Evolutionary conservation across 2,329 filamentous ascomycete genomes (phyloP), one percentile per base, ranked within the genome.

Genomic region (Paradendryphiella salina): DNA sequence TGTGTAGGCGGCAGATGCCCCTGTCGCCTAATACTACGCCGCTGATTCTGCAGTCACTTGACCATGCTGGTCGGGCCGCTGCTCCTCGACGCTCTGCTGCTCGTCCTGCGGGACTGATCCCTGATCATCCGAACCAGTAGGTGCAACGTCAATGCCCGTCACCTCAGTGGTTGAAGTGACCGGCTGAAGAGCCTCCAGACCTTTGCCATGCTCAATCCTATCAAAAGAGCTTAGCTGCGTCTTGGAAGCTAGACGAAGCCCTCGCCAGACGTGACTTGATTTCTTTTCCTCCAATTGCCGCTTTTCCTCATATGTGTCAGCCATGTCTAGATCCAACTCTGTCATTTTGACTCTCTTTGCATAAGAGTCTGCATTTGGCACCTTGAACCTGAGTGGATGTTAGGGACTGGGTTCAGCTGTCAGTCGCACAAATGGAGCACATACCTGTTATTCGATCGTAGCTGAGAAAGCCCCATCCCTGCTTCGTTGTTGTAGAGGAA

Each of bases 211-310:
- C 47, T 96, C 91, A 39, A 96, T 88, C 72, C 88, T 90, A 72
- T 97, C 92, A 71, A 97, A 94, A 15, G 85, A 77, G 36, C 84
- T 82, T 59, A 97, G 81, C 63, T 87, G 88, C 49, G 80, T 85
- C 58, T 84, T 85, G 48, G 88, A 85, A 8, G 90, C 88, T 57
- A 96, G 83, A 44, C 94, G 85, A 56, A 99, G 77, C 4, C 90
- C 89, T 61, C 92, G 84, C 94, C 94, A 99, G 49, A 85, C 88
- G 72, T 95, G 93, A 76, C 90, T 96, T 15, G 87, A 85, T 71
- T 95, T 96, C 47, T 85, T 82, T 57, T 89, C 88, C 75, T 72
- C 82, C 76, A 77, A 81, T 61, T 73, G 72, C 40, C 81, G 77
- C 66, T 79, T 83, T 56, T 86, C 84, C 50, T 82, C 81, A 33